phyloP scores from a whole-genome alignment of 495 filamentous ascomycete species.

The Tuber magnatum region DNA sequence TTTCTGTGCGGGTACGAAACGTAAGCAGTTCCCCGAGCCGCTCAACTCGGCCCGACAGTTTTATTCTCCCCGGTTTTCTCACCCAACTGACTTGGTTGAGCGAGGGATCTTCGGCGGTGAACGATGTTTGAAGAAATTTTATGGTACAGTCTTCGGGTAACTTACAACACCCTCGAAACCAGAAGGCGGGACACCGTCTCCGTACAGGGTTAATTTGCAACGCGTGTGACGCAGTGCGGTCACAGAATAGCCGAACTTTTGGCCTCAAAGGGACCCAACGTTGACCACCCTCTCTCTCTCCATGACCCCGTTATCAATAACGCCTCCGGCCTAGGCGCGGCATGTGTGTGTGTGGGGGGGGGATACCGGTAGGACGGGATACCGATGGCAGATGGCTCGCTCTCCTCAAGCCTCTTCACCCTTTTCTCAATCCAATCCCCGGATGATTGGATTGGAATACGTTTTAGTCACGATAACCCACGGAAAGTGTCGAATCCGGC shows the following conservation, averaged over 20 bases:
- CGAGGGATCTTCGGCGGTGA: neutral
- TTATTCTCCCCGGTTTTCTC: neutral
- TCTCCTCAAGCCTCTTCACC: neutral
- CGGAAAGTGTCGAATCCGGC: neutral
- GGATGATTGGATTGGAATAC: neutral
- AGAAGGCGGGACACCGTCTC: slow-evolving; percentile 15
- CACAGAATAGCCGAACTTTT: slow-evolving; percentile 4
- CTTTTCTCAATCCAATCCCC: neutral
- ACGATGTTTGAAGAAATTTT: neutral
- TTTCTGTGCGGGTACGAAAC: no score
- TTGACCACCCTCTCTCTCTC: neutral
- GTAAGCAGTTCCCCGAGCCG: neutral
- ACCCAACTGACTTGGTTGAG: neutral
- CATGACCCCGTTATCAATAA: neutral
- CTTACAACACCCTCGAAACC: neutral
- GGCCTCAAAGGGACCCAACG: neutral
- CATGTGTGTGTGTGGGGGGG: neutral
- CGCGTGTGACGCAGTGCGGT: slow-evolving; percentile 30
- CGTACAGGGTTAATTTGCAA: slow-evolving; percentile 22
- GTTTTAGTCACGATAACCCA: slow-evolving; percentile 1
- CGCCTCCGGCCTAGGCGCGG: neutral
- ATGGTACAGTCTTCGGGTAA: neutral
- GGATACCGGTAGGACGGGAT: neutral
- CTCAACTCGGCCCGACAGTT: neutral
- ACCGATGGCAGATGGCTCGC: neutral